A percentile compares a stretch with the other conserved stretches of the same genome.
These are phyloP conservation scores for Ophiostoma perfectum DNA, from an alignment of 2,329 filamentous ascomycete species.

Conservation along the genomic window DNA sequence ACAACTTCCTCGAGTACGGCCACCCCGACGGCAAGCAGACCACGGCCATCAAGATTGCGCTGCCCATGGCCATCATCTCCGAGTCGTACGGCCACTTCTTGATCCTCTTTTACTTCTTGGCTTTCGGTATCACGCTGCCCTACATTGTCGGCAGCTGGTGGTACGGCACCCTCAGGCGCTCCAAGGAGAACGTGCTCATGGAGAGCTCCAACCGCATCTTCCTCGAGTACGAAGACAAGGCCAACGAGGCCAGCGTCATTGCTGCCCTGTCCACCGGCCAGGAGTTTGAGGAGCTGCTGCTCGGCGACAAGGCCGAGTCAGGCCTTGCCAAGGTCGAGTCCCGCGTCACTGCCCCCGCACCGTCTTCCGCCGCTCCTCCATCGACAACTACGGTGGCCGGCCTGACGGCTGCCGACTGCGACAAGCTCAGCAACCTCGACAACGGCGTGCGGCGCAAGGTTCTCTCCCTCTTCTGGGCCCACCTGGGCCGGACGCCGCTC, in stretches of 20 bases:
- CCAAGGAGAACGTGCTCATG: slow-evolving; percentile 87
- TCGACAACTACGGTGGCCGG: slow-evolving; percentile 34
- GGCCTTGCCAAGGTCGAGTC: slow-evolving; percentile 81
- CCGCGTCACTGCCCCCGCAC: slow-evolving; percentile 57
- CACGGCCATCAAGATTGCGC: slow-evolving; percentile 93
- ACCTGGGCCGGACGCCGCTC: slow-evolving; percentile 81
- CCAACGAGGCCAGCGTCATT: slow-evolving; percentile 74
- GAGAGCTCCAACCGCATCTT: slow-evolving; percentile 94
- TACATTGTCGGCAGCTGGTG: slow-evolving; percentile 96
- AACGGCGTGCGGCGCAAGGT: slow-evolving; percentile 77
- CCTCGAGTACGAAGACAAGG: slow-evolving; percentile 81
- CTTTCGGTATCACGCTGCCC: slow-evolving; percentile 84
- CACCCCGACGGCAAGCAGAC: slow-evolving; percentile 98
- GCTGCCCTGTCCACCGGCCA: slow-evolving; percentile 76
- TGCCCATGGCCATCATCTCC: slow-evolving; percentile 86
- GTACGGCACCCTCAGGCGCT: slow-evolving; percentile 92
- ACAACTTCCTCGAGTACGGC: slow-evolving; percentile 93
- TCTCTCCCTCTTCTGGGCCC: slow-evolving; percentile 87
- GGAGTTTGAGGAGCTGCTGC: slow-evolving; percentile 73
- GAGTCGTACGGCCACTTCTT: slow-evolving; percentile 96
- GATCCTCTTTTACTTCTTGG: slow-evolving; percentile 76
- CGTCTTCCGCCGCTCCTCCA: not conserved
- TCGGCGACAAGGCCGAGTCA: slow-evolving; percentile 71
- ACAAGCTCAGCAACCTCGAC: slow-evolving; percentile 73
- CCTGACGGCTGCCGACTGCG: slow-evolving; percentile 67